Conservation (phyloP, 2,329 filamentous ascomycete genomes). For the Penicillium psychrosexuale region DNA sequence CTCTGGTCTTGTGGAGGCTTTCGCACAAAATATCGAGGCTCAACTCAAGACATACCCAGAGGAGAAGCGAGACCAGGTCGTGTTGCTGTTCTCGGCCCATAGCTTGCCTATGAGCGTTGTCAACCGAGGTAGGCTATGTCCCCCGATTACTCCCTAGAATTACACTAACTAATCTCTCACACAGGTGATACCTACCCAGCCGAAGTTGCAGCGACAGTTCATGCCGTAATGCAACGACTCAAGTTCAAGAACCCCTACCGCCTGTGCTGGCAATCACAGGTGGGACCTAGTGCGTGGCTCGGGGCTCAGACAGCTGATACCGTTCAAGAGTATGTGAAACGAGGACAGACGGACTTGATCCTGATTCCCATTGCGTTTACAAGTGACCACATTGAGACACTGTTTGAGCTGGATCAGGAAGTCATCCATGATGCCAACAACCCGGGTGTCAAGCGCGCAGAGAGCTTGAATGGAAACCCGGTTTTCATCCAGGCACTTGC, state of each 20-base stretch:
- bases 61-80: slow-evolving; percentile 73
- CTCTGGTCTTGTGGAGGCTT: slow-evolving; percentile 81
- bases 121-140: slow-evolving; percentile 65
- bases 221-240: slow-evolving; percentile 92
- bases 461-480: slow-evolving; percentile 85
- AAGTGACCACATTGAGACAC: slow-evolving; percentile 96
- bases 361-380: slow-evolving; percentile 96
- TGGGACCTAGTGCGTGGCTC: slow-evolving; percentile 91
- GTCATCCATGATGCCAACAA: slow-evolving; percentile 81
- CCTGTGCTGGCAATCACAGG: slow-evolving; percentile 96
- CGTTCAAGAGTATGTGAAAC: slow-evolving; percentile 82
- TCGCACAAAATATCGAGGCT: slow-evolving; percentile 86
- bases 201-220: slow-evolving; percentile 92
- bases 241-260: slow-evolving; percentile 87
- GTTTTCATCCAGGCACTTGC: slow-evolving; percentile 89
- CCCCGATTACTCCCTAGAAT: neutral
- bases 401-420: slow-evolving; percentile 91
- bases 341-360: slow-evolving; percentile 86
- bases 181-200: slow-evolving; percentile 87
- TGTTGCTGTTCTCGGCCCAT: slow-evolving; percentile 91
- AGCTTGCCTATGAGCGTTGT: slow-evolving; percentile 96
- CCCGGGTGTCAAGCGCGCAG: slow-evolving; percentile 79
- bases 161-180: slow-evolving; percentile 1
- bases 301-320: slow-evolving; percentile 84
- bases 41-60: slow-evolving; percentile 80